phyloP scores from a whole-genome alignment of 768 basidiomycete species.

The Ramaria rubella region DNA sequence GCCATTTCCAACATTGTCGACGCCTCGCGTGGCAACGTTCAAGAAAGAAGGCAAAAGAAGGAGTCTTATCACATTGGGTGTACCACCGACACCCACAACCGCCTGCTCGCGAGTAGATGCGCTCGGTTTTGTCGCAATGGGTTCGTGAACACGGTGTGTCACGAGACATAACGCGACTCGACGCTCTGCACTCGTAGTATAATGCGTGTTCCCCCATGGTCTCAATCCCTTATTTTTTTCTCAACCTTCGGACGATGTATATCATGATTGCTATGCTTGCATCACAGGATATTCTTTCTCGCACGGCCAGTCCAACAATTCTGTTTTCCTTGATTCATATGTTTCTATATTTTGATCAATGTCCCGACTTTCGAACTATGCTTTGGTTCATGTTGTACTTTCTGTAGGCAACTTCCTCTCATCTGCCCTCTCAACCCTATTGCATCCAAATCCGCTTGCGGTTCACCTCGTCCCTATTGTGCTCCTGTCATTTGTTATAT shows the following conservation, averaged over 20 bases:
- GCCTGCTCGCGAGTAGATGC: slow-evolving; percentile 81
- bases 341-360: not conserved
- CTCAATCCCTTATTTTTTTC: not conserved
- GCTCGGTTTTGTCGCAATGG: slow-evolving; percentile 37
- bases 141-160: not conserved
- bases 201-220: not conserved
- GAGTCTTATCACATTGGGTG: slow-evolving; percentile 67
- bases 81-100: slow-evolving; percentile 68
- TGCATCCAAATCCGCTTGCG: not conserved
- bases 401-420: not conserved
- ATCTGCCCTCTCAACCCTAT: not conserved
- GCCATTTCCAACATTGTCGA: slow-evolving; percentile 46
- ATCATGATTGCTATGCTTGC: not conserved
- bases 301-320: not conserved
- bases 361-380: not conserved
- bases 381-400: not conserved
- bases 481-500: not conserved
- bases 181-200: not conserved
- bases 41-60: slow-evolving; percentile 53
- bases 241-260: not conserved
- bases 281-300: not conserved
- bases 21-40: slow-evolving; percentile 67
- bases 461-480: not conserved
- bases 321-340: not conserved
- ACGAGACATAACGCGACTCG: not conserved